Base-by-base conservation (phyloP, 148 eudicot species). In the Fagopyrum homotropicum region DNA sequence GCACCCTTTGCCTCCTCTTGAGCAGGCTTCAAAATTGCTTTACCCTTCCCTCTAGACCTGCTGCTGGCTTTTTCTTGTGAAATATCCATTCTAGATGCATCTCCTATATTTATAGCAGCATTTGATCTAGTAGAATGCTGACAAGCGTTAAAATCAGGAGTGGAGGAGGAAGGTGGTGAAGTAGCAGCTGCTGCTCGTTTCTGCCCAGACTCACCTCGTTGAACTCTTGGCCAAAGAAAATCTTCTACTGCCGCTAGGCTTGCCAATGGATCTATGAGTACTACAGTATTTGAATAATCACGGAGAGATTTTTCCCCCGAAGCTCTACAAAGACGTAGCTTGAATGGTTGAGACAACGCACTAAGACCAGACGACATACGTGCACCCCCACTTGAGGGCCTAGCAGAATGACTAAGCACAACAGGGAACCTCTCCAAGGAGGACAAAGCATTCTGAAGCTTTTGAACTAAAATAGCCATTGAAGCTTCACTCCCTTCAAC, bases 391-490 rank as follows among this genome's bases (percentile, higher is more conserved):
- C 91, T 85, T 74, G 90, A 87, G 29, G 93, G 85, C 78, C 98
- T 89, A 76, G 96, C 87, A 72, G 90, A 82, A 75, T 92, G 98
- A 79, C 99, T 96, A 64, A 96, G 77, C 68, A 92, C 91, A 74
- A 96, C 98, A 6, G 94, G 99, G 74, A 96, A 92, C 16, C 99
- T 86, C 83, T 96, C 99, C 79, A 92, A 85, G 56, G 99, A 96
- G 45, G 97, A 89, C 78, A 96, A 80, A 49, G 98, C 94, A 85
- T 84, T 85, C 80, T 96, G 99, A 74, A 96, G 99, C 86, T 92
- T 96, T 81, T 90, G 90, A 85, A 96, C 86, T 75, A 96, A 63
- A 76, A 89, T 79, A 71, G 83, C 82, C 91, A 96, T 88, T 4
- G 92, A 90, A 79, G 88, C 81, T 17, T 47, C 81, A 71, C 51